phyloP scores from a whole-genome alignment of 2,329 filamentous ascomycete species.

The Dothiorella sarmentorum region DNA sequence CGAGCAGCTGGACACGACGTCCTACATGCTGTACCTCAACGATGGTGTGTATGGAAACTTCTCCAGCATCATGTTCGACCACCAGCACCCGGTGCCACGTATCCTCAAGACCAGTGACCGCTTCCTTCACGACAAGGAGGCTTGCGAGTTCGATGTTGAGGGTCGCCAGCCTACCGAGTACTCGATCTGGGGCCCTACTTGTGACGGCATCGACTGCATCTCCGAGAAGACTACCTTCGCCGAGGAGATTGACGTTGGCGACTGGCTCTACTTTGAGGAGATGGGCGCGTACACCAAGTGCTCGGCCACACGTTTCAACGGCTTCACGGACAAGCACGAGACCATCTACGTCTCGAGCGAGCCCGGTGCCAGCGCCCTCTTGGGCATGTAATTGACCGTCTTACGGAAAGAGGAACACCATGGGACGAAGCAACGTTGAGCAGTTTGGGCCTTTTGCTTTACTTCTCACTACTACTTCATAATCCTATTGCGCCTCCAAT shows the following conservation, averaged over 20 bases:
- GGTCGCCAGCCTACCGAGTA: constrained; percentile 57
- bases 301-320: constrained; percentile 96
- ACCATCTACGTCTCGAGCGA: constrained; percentile 95
- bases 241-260: constrained; percentile 79
- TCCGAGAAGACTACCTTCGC: constrained; percentile 74
- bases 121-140: constrained; percentile 50
- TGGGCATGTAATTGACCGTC: constrained; percentile 37
- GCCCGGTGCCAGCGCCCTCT: constrained; percentile 73
- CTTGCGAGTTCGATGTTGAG: constrained; percentile 23
- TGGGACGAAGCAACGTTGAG: neutral
- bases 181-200: constrained; percentile 97
- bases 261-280: constrained; percentile 98
- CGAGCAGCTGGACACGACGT: constrained; percentile 60
- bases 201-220: constrained; percentile 96
- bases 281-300: constrained; percentile 99
- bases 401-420: neutral
- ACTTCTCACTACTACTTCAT: neutral
- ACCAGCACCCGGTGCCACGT: constrained; percentile 85
- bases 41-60: constrained; percentile 98
- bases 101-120: constrained; percentile 64
- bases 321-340: constrained; percentile 88
- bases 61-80: constrained; percentile 98
- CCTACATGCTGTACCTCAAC: constrained; percentile 97
- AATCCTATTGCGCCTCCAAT: neutral
- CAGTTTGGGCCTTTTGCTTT: neutral